phyloP scores from a whole-genome alignment of 176 grass and related monocot species.

The Alopecurus myosuroides region DNA sequence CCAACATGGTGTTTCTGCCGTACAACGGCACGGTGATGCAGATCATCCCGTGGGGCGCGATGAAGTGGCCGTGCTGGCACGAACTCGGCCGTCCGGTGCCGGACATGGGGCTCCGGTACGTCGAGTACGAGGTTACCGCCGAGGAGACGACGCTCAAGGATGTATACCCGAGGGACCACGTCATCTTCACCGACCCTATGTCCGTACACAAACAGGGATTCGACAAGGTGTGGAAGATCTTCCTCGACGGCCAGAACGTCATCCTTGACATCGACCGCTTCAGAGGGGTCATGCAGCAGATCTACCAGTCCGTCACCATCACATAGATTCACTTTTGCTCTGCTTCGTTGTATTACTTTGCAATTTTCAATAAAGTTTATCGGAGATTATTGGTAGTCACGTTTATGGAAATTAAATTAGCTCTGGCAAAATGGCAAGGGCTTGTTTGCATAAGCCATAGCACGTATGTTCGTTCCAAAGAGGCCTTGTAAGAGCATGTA shows the following conservation, averaged over 20 bases:
- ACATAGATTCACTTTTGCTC: not conserved
- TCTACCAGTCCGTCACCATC: constrained; percentile 31
- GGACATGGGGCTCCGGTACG: constrained; percentile 57
- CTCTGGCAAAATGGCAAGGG: no score
- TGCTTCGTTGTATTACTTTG: no score
- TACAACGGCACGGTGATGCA: constrained; percentile 47
- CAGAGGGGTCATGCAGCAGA: constrained; percentile 18
- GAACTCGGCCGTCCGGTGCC: constrained; percentile 39
- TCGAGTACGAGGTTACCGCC: constrained; percentile 51
- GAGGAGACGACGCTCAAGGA: constrained; percentile 63
- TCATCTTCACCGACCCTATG: constrained; percentile 41
- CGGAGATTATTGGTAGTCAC: no score
- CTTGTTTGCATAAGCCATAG: no score
- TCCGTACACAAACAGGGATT: constrained; percentile 50
- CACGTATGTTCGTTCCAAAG: no score
- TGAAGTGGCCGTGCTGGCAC: constrained; percentile 28
- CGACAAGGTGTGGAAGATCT: constrained; percentile 21
- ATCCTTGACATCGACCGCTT: constrained; percentile 57
- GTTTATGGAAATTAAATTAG: no score
- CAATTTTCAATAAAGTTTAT: no score
- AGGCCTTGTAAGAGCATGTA: no score
- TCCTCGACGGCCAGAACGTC: constrained; percentile 49
- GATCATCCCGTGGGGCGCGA: constrained; percentile 52
- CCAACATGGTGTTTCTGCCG: constrained; percentile 89
- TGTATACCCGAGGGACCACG: constrained; percentile 43